Conservation (phyloP, 169 alveolate species). For the Eimeria falciformis region DNA sequence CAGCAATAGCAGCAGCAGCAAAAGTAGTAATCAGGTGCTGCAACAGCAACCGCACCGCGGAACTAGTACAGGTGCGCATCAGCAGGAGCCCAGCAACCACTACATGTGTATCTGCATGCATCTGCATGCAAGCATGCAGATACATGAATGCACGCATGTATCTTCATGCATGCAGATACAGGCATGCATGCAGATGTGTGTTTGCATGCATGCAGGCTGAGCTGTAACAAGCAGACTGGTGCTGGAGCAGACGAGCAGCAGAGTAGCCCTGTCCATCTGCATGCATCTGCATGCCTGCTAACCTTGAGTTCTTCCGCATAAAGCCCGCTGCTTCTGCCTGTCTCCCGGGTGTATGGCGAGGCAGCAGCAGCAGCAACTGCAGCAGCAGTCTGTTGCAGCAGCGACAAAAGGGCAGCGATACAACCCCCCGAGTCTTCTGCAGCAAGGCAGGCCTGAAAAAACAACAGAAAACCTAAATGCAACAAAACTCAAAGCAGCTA, state of each 20-base stretch:
- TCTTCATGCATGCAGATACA: no score
- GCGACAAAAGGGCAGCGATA: neutral
- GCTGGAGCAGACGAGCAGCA: no score
- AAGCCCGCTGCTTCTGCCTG: neutral
- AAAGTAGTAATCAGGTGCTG: neutral
- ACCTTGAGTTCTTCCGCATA: neutral
- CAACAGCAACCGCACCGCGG: no score
- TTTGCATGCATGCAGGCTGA: no score
- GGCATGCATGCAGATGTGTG: no score
- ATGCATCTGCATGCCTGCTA: neutral
- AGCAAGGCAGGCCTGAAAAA: slow-evolving; percentile 50
- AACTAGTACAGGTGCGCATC: no score
- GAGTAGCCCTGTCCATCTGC: neutral
- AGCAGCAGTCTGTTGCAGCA: slow-evolving; percentile 10
- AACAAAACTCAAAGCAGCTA: neutral
- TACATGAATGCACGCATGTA: no score
- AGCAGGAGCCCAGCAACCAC: no score
- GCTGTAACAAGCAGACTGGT: no score
- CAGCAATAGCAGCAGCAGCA: neutral
- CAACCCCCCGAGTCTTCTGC: slow-evolving; percentile 31
- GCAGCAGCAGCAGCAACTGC: slow-evolving; percentile 30
- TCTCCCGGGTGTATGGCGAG: neutral
- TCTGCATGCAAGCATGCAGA: no score
- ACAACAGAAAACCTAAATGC: no score
- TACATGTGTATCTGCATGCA: no score